Base-by-base conservation (phyloP, 768 basidiomycete species). In the Lactarius sp. region DNA sequence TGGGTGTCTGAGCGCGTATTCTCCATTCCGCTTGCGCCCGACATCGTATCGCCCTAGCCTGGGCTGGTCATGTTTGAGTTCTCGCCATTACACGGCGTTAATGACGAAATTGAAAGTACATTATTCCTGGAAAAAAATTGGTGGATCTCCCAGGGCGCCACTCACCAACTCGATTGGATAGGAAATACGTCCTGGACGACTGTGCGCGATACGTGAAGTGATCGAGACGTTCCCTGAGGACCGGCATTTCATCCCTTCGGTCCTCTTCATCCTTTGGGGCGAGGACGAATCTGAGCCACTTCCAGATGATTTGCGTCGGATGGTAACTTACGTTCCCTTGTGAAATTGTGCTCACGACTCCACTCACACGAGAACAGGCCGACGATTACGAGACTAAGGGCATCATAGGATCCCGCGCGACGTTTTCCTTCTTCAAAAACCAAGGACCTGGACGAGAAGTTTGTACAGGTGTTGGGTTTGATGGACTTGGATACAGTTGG, bases 11-110 rank as follows among this genome's bases (percentile, higher is more conserved):
- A 27, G 22, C 22, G 22, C 22, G 2, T 27, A 27, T 27, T 27
- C 22, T 27, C 22, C 22, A 27, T 27, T 27, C 22, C 22, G 22
- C 22, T 27, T 27, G 22, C 22, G 22, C 22, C 22, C 22, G 22
- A 27, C 22, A 2, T 27, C 22, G 64, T 60, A 9, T 62, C 70
- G 34, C 64, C 66, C 31, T 60, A 66, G 10, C 89, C 90, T 20
- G 89, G 88, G 0, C 62, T 90, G 27, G 79, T 91, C 61, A 73
- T 90, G 20, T 88, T 92, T 60, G 90, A 92, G 70, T 83, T 85
- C 53, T 86, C 86, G 1, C 85, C 90, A 0, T 60, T 87, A 50
- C 82, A 81, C 51, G 83, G 78, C n/a, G 73, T 85, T 1, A 67
- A 76, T 31, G 88, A 91, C 70, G 82, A 86, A 16, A 72, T 90